phyloP scores from a whole-genome alignment of 305 asterid genomes.

The Ruellia speciosa region DNA sequence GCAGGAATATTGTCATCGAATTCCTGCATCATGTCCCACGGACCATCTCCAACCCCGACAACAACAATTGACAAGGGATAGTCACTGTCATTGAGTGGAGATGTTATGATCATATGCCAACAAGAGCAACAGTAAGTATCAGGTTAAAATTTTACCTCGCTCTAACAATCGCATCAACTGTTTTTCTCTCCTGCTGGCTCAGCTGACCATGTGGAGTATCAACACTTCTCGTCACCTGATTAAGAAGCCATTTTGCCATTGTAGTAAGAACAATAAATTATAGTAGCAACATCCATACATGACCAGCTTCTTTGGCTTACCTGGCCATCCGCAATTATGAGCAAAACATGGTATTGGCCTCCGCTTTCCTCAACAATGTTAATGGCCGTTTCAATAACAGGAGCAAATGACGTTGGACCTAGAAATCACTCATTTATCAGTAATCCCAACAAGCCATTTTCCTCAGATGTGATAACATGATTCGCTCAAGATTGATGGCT shows the following conservation, averaged over 20 bases:
- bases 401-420: conserved; percentile 55
- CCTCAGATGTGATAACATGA: too few relatives aligned
- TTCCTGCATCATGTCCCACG: conserved; percentile 57
- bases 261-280: too few relatives aligned
- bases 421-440: background rate
- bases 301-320: conserved; percentile 12
- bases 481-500: background rate
- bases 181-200: conserved; percentile 41
- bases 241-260: conserved; percentile 3
- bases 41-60: conserved; percentile 66
- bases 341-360: conserved; percentile 52
- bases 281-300: background rate
- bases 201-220: conserved; percentile 37
- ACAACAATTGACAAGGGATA: conserved; percentile 45
- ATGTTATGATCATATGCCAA: conserved; percentile 8
- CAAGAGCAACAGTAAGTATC: background rate
- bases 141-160: conserved; percentile 32
- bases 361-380: conserved; percentile 40
- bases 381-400: conserved; percentile 45
- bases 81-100: conserved; percentile 26
- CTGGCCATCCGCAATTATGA: conserved; percentile 53
- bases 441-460: background rate
- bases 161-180: conserved; percentile 49
- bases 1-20: conserved; percentile 54
- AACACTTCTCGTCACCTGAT: conserved; percentile 41